Conservation (phyloP, 1,284 basidiomycete species). For the Naganishia albida region DNA sequence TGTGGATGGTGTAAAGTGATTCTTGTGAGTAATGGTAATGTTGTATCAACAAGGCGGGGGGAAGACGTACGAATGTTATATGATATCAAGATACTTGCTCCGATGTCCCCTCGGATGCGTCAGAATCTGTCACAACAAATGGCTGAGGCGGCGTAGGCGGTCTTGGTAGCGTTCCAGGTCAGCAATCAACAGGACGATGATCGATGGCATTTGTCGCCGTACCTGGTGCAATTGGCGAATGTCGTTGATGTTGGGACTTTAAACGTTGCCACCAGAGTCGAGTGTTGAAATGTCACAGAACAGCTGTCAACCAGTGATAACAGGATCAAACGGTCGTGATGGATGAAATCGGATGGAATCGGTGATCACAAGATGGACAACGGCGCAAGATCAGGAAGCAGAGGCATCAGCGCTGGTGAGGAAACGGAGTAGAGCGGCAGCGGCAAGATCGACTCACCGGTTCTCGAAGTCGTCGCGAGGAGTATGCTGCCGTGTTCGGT, state of each 20-base stretch:
- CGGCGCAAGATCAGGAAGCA: background rate
- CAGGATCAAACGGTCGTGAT: background rate
- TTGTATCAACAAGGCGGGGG: background rate
- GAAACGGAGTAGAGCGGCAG: background rate
- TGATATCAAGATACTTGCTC: background rate
- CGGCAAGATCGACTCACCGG: constrained; percentile 9
- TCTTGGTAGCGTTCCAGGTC: no score
- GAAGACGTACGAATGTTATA: constrained; percentile 16
- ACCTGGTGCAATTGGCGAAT: no score
- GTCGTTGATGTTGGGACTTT: no score
- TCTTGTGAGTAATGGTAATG: background rate
- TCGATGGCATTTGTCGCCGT: no score
- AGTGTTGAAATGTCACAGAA: background rate
- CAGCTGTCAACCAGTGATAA: background rate
- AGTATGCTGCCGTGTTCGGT: background rate
- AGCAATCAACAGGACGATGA: no score
- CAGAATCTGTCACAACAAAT: no score
- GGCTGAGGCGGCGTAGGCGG: no score
- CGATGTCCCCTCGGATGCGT: background rate
- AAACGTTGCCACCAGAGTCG: no score
- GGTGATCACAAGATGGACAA: background rate
- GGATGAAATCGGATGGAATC: background rate
- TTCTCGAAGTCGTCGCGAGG: background rate
- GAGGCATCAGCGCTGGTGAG: background rate
- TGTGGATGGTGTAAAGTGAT: background rate